A percentile compares a stretch with the other conserved stretches of the same genome.
Conservation (phyloP, 331 rosid species). For the Malus hybrid region DNA sequence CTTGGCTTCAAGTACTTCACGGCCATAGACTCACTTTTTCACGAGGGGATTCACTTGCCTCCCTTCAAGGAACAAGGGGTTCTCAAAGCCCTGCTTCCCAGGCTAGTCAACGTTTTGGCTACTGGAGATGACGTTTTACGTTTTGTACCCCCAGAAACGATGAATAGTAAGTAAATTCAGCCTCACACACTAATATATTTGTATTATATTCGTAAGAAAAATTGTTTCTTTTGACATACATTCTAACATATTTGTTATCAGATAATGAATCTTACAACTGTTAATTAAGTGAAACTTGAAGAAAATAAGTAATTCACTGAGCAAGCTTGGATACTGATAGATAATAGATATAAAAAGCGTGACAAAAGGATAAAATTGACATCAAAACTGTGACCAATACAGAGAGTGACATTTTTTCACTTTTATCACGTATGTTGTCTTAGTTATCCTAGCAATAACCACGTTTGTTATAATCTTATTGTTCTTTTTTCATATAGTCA, state of each 20-base stretch:
- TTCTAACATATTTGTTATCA: no score
- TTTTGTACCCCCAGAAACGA: constrained; percentile 49
- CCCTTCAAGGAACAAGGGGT: constrained; percentile 10
- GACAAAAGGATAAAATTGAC: not conserved
- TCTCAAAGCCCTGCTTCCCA: constrained; percentile 35
- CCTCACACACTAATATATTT: not conserved
- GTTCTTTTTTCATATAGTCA: not conserved
- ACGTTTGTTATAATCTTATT: no score
- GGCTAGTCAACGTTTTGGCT: constrained; percentile 29
- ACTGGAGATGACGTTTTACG: constrained; percentile 37
- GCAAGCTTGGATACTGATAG: not conserved
- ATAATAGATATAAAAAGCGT: no score
- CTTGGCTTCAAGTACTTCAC: constrained; percentile 52
- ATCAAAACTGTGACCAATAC: no score
- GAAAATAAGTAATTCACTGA: not conserved
- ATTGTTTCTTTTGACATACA: no score
- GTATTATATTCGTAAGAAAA: not conserved
- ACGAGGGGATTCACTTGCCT: constrained; percentile 50
- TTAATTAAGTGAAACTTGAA: not conserved
- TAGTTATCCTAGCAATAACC: not conserved
- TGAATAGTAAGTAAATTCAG: constrained; percentile 36
- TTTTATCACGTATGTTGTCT: no score
- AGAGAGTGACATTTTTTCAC: no score
- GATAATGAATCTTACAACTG: not conserved
- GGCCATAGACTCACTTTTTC: constrained; percentile 54